Evolutionary conservation across 805 yeast genomes (phyloP).

Genomic region (Candida adriatica): DNA sequence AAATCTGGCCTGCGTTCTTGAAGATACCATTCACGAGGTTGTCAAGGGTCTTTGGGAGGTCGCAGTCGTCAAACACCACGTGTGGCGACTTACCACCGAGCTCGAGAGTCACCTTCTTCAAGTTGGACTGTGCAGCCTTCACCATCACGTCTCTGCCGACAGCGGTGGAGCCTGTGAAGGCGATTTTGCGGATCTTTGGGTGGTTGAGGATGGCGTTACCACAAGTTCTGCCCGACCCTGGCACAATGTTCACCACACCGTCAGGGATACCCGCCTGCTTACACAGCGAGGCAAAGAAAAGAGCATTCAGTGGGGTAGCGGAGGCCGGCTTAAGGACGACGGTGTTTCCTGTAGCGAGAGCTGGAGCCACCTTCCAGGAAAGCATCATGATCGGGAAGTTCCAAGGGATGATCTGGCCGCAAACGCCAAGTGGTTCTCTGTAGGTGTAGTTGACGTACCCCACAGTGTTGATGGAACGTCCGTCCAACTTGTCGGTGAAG

Average conservation of each 20-base stretch:
- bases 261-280: slow-evolving; percentile 68
- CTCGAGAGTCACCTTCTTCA: slow-evolving; percentile 76
- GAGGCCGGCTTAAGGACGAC: slow-evolving; percentile 70
- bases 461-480: slow-evolving; percentile 59
- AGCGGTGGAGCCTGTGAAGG: slow-evolving; percentile 78
- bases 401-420: slow-evolving; percentile 85
- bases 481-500: slow-evolving; percentile 62
- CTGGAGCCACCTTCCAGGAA: slow-evolving; percentile 77
- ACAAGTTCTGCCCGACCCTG: slow-evolving; percentile 68
- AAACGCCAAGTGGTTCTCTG: slow-evolving; percentile 74
- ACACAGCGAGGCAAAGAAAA: slow-evolving; percentile 53
- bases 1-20: slow-evolving; percentile 77
- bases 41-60: slow-evolving; percentile 39
- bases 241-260: slow-evolving; percentile 68
- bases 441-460: slow-evolving; percentile 56
- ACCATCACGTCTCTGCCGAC: slow-evolving; percentile 68
- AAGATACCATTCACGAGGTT: slow-evolving; percentile 62
- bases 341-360: slow-evolving; percentile 71
- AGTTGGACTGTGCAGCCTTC: slow-evolving; percentile 60
- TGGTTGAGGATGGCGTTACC: slow-evolving; percentile 69
- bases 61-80: slow-evolving; percentile 65
- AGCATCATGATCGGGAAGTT: slow-evolving; percentile 78
- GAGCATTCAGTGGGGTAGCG: slow-evolving; percentile 69
- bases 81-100: slow-evolving; percentile 83
- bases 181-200: slow-evolving; percentile 64